Evolutionary conservation across 139 green algal species (phyloP).

Genomic region (Coccomyxa sp.): DNA sequence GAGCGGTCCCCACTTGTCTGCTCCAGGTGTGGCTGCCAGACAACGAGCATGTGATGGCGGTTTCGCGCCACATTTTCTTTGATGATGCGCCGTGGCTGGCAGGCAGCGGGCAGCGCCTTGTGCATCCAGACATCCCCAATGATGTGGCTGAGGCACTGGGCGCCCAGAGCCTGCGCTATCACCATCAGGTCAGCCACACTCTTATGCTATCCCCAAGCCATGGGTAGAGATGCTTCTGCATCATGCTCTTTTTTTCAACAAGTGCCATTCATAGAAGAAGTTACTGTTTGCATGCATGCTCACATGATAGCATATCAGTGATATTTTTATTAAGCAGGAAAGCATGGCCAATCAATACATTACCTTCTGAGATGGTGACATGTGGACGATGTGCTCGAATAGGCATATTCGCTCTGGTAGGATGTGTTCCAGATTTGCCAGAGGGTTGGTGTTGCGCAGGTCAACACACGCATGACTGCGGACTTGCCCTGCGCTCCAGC

Average conservation of each 20-base stretch:
- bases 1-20: neutral
- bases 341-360: neutral
- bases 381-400: neutral
- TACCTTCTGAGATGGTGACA: neutral
- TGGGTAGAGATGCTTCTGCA: neutral
- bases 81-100: constrained; percentile 68
- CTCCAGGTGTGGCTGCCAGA: constrained; percentile 36
- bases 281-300: neutral
- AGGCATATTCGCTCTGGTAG: neutral
- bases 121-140: constrained; percentile 41
- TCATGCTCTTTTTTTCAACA: neutral
- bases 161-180: constrained; percentile 37
- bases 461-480: neutral
- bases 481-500: neutral
- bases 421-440: neutral
- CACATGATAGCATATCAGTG: too few species aligned
- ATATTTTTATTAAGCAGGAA: too few species aligned
- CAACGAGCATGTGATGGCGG: constrained; percentile 30
- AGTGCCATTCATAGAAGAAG: neutral
- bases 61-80: constrained; percentile 38
- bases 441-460: neutral
- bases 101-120: constrained; percentile 26
- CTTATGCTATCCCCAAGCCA: neutral
- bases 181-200: constrained; percentile 19
- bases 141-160: constrained; percentile 53